Percentiles rank a stretch among this genome's conserved stretches.
Evolutionary conservation across 2,329 filamentous ascomycete species (phyloP).

Genomic region (Claviceps purpurea): DNA sequence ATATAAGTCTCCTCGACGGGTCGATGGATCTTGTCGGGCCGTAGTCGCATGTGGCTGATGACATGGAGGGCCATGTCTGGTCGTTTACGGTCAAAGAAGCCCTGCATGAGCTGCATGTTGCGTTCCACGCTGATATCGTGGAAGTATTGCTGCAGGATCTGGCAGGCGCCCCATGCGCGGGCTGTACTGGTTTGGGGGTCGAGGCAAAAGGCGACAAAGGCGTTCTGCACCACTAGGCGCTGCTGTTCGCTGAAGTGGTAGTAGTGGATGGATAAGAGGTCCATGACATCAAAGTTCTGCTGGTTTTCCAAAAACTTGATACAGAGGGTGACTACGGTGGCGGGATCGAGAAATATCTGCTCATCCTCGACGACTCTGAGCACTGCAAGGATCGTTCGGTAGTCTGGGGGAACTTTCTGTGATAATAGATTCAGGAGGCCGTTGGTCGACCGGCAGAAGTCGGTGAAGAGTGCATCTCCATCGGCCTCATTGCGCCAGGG

Average conservation of each 20-base stretch:
- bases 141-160: constrained; percentile 53
- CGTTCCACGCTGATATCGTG: constrained; percentile 50
- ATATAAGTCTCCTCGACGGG: constrained; percentile 67
- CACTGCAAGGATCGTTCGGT: constrained; percentile 59
- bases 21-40: constrained; percentile 46
- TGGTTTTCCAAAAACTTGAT: constrained; percentile 61
- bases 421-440: constrained; percentile 59
- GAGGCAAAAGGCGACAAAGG: constrained; percentile 55
- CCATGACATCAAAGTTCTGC: constrained; percentile 66
- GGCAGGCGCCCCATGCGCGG: constrained; percentile 50
- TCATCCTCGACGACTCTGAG: constrained; percentile 60
- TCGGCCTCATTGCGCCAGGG: constrained; percentile 27
- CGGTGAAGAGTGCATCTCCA: constrained; percentile 31
- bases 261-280: constrained; percentile 65
- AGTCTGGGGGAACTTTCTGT: constrained; percentile 43
- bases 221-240: constrained; percentile 50
- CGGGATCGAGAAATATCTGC: constrained; percentile 54
- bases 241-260: constrained; percentile 58
- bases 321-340: constrained; percentile 62
- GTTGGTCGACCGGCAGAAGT: constrained; percentile 54
- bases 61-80: constrained; percentile 76
- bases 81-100: constrained; percentile 65
- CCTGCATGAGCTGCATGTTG: constrained; percentile 63
- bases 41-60: constrained; percentile 88
- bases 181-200: constrained; percentile 49